Evolutionary conservation across 495 filamentous ascomycete species (phyloP).

Genomic region (Wilcoxina mikolae): DNA sequence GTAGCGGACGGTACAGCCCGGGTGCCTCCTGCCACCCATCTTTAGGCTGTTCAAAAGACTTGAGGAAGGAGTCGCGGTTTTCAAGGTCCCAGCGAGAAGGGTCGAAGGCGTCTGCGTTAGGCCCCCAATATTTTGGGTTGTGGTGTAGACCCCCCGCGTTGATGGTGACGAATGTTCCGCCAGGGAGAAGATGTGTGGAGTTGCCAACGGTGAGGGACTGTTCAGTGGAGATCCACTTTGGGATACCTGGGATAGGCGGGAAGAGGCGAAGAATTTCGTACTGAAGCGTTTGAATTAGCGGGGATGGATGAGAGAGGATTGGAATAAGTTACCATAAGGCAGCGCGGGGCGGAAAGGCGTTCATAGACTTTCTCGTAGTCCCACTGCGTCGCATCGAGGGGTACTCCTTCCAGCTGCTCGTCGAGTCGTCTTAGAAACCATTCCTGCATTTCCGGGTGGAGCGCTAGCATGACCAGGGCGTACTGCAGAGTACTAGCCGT

Average conservation of each 20-base stretch:
- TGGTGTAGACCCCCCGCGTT: constrained; percentile 33
- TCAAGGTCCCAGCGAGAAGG: constrained; percentile 19
- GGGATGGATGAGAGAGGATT: neutral
- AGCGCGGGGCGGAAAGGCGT: constrained; percentile 10
- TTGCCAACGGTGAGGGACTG: constrained; percentile 23
- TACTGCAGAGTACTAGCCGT: constrained; percentile 33
- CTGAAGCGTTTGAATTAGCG: constrained; percentile 11
- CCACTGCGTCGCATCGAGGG: constrained; percentile 30
- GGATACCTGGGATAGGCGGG: constrained; percentile 30
- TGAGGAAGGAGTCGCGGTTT: neutral
- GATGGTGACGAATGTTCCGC: constrained; percentile 28
- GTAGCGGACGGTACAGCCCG: neutral
- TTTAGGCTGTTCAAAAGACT: neutral
- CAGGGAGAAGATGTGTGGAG: constrained; percentile 28
- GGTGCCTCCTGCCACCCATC: neutral
- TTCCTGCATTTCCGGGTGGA: constrained; percentile 32
- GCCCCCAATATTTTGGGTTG: constrained; percentile 35
- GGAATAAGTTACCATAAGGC: constrained; percentile 29
- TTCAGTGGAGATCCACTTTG: constrained; percentile 27
- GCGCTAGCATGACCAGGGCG: constrained; percentile 32
- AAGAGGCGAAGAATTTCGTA: constrained; percentile 35
- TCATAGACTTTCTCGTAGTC: constrained; percentile 20
- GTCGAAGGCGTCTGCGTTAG: constrained; percentile 25
- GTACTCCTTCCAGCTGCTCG: constrained; percentile 28
- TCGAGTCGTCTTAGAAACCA: constrained; percentile 35